phyloP scores from a whole-genome alignment of 352 stramenopile genomes.

The Phytophthora citricola region DNA sequence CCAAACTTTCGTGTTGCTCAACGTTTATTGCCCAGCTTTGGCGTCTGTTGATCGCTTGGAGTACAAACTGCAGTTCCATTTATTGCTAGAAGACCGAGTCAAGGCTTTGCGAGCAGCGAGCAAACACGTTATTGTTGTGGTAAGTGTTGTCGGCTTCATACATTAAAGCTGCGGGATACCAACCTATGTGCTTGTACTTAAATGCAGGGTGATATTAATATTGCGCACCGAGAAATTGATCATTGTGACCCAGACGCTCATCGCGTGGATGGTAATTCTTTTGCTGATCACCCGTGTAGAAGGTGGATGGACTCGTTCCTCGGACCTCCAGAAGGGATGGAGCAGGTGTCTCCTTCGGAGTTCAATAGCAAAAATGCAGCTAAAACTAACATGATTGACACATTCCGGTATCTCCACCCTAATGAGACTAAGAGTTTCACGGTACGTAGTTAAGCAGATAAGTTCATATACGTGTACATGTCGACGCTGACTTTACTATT shows the following conservation, averaged over 20 bases:
- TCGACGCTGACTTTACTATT: too few relatives aligned
- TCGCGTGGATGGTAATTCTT: slow-evolving; percentile 40
- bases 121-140: slow-evolving; percentile 73
- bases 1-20: slow-evolving; percentile 88
- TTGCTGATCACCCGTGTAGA: slow-evolving; percentile 69
- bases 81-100: slow-evolving; percentile 72
- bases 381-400: slow-evolving; percentile 64
- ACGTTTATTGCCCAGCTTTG: slow-evolving; percentile 89
- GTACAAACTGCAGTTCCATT: slow-evolving; percentile 89
- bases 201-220: slow-evolving; percentile 83
- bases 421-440: slow-evolving; percentile 80
- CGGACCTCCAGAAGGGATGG: slow-evolving; percentile 12
- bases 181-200: not conserved
- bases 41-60: slow-evolving; percentile 73
- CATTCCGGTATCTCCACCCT: slow-evolving; percentile 85
- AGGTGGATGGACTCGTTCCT: slow-evolving; percentile 74
- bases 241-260: slow-evolving; percentile 62
- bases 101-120: slow-evolving; percentile 48
- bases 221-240: slow-evolving; percentile 81
- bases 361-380: not conserved
- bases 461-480: not conserved
- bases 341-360: slow-evolving; percentile 1
- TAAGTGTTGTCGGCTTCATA: slow-evolving; percentile 29
- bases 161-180: slow-evolving; percentile 1
- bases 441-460: slow-evolving; percentile 33